These are phyloP conservation scores for Conoideocrella luteorostrata DNA, from an alignment of 2,329 filamentous ascomycete species.

Conservation along the genomic window DNA sequence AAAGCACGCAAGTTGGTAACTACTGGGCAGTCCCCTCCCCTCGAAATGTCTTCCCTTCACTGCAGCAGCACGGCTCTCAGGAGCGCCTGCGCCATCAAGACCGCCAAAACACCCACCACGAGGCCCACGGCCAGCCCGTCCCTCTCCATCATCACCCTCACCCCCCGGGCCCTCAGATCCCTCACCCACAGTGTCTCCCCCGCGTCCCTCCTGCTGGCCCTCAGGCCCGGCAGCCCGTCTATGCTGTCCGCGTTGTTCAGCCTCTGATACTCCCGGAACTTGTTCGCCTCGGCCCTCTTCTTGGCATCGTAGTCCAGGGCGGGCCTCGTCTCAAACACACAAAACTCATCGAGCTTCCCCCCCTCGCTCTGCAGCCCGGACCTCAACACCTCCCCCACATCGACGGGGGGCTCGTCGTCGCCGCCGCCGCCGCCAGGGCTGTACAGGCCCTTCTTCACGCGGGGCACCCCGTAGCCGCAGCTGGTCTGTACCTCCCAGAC, in stretches of 20 bases:
- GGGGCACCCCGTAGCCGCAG: conserved; percentile 60
- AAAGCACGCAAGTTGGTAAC: too few species aligned
- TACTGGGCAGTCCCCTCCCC: too few species aligned
- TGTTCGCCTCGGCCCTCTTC: conserved; percentile 42
- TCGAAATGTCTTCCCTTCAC: too few species aligned
- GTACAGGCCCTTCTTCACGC: conserved; percentile 37
- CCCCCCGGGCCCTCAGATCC: conserved; percentile 25
- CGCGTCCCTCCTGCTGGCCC: conserved; percentile 40
- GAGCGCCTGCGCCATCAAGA: too few species aligned
- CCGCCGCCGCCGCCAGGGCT: conserved; percentile 17
- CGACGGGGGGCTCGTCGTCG: conserved; percentile 15
- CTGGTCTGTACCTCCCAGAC: conserved; percentile 61
- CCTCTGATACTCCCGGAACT: conserved; percentile 48
- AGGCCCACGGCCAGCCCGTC: conserved; percentile 28
- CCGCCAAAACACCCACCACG: conserved; percentile 20
- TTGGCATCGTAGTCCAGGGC: conserved; percentile 47
- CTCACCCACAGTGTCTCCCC: conserved; percentile 42
- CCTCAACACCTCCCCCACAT: conserved; percentile 19
- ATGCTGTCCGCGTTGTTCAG: conserved; percentile 49
- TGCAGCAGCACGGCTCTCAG: too few species aligned
- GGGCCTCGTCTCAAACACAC: conserved; percentile 46
- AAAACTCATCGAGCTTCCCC: conserved; percentile 26
- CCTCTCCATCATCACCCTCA: conserved; percentile 22
- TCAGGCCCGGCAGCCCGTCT: conserved; percentile 53
- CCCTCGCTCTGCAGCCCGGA: conserved; percentile 13